phyloP scores from a whole-genome alignment of 2,329 filamentous ascomycete genomes.

The Trichoderma sp. region DNA sequence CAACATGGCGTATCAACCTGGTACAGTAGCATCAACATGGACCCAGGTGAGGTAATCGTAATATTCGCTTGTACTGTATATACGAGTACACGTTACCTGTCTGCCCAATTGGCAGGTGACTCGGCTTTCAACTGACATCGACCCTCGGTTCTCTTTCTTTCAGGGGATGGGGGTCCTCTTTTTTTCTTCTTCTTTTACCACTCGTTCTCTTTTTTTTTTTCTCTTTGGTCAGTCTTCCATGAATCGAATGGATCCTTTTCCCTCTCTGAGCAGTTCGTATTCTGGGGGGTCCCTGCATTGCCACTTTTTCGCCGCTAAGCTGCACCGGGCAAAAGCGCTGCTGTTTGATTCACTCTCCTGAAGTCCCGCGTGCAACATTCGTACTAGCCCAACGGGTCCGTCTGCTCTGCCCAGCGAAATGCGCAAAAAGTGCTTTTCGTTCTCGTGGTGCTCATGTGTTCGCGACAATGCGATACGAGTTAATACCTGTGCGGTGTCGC shows the following conservation, averaged over 20 bases:
- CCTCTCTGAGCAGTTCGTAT: background rate
- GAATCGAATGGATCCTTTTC: background rate
- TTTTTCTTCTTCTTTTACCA: background rate
- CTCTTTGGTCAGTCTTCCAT: background rate
- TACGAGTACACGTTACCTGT: background rate
- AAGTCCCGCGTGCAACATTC: background rate
- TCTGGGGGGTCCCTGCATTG: constrained; percentile 8
- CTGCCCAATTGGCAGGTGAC: background rate
- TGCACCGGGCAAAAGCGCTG: background rate
- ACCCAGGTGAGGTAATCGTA: too few relatives aligned
- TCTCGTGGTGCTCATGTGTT: background rate
- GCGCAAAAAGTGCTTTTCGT: background rate
- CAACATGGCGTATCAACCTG: background rate
- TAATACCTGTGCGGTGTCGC: background rate
- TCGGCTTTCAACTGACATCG: background rate
- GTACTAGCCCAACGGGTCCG: background rate
- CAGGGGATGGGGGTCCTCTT: background rate
- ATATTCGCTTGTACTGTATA: background rate
- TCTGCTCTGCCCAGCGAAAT: background rate
- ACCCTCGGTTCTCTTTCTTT: background rate
- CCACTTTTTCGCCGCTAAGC: constrained; percentile 3
- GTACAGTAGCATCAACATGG: background rate
- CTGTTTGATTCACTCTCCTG: background rate
- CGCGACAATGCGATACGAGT: background rate
- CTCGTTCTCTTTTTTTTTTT: background rate